Base-by-base conservation (phyloP, 2,329 filamentous ascomycete species). In the Sporothrix protearum region DNA sequence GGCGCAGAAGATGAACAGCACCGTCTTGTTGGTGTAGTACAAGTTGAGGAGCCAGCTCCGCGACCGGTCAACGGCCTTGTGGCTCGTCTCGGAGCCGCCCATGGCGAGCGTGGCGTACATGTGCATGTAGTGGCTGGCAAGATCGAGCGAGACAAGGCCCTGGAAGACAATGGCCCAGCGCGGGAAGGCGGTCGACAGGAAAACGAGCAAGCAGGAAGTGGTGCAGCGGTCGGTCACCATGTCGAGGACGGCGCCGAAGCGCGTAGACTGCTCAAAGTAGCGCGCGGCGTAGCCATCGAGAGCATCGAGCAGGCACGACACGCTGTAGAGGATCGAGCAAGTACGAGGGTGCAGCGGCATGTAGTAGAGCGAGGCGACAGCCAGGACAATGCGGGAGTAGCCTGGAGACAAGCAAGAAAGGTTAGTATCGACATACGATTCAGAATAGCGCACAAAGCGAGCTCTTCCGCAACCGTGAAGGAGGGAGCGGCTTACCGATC, bases 211-310 rank as follows among this genome's bases (percentile, higher is more conserved):
- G 81, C 96, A 99, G 2, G 95, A 90, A 2, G 96, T 99, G 39
- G 95, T 98, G 85, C 96, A 98, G 73, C 96, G 91, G 82, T 99
- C 96, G 22, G 96, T 99, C 73, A 99, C 95, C 96, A 99, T 99
- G 83, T 99, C 96, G 75, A 99, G 87, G 45, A 99, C 95, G 42
- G 95, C 96, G 75, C 96, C 96, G 80, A 99, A 99, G 75, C 92
- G 92, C 70, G 96, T 98, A 49, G 92, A 95, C 82, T 99, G 96
- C 78, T 97, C 89, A 80, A 88, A 95, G 91, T 88, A 85, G 64
- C 93, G 90, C 72, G 96, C 96, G n/a, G 94, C 94, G 77, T 94
- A 91, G 77, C 96, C 96, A 80, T 99, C 96, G 75, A 98, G 88
- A 61, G 95, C 96, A 80, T 99, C 96, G 75, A 99, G 91, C 59